A percentile compares a stretch with the other conserved stretches of the same genome.
Evolutionary conservation across 441 rosid species (phyloP).

Genomic region (Lagerstroemia fauriei): DNA sequence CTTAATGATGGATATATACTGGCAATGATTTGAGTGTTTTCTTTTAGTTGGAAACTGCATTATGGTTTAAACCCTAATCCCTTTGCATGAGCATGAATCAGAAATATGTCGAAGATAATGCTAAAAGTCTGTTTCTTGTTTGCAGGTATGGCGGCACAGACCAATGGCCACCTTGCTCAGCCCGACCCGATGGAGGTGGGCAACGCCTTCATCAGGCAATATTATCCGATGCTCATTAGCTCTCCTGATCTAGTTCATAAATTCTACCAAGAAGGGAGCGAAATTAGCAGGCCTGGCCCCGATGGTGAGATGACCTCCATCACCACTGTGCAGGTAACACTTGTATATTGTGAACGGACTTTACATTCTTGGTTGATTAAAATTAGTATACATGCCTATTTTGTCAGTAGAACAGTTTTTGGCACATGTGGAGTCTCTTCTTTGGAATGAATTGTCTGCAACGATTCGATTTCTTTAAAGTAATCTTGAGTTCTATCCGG

Average conservation of each 20-base stretch:
- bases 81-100: background rate
- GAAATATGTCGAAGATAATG: background rate
- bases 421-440: background rate
- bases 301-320: constrained; percentile 54
- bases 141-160: constrained; percentile 49
- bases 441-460: background rate
- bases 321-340: constrained; percentile 48
- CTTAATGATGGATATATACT: background rate
- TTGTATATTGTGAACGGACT: background rate
- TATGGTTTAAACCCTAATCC: background rate
- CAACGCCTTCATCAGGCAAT: constrained; percentile 51
- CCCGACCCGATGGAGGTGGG: constrained; percentile 47
- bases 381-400: background rate
- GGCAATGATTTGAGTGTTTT: background rate
- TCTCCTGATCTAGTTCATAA: constrained; percentile 41
- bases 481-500: background rate
- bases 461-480: background rate
- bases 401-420: no score
- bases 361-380: background rate
- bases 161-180: constrained; percentile 30
- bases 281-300: constrained; percentile 44
- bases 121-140: background rate
- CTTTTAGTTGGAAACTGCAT: background rate
- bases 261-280: constrained; percentile 54
- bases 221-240: constrained; percentile 41